These are phyloP conservation scores for Gaillardinia entomophila DNA, from an alignment of 805 yeast genomes.

Conservation along the genomic window DNA sequence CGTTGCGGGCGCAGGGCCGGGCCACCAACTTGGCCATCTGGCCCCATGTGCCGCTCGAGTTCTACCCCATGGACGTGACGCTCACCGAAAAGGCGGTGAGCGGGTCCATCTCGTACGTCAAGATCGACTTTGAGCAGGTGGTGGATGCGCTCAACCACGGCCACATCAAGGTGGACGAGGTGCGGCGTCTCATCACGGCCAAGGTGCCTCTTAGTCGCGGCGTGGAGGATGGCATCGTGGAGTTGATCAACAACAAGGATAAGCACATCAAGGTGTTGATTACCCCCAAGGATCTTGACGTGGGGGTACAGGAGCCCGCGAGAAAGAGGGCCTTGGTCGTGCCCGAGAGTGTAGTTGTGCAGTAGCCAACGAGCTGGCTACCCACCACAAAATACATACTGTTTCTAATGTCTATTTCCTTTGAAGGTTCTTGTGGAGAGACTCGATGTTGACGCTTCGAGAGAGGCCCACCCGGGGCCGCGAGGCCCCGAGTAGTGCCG, in stretches of 20 bases:
- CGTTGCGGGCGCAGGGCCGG: slow-evolving; percentile 1
- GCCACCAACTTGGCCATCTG: slow-evolving; percentile 3
- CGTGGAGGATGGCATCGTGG: not conserved
- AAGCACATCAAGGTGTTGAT: slow-evolving; percentile 2
- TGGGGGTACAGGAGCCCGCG: too few relatives aligned
- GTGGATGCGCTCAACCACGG: slow-evolving; percentile 1
- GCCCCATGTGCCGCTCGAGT: slow-evolving; percentile 1
- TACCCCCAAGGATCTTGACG: not conserved
- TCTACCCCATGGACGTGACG: slow-evolving; percentile 3
- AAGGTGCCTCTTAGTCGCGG: slow-evolving; percentile 1
- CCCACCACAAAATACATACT: too few relatives aligned
- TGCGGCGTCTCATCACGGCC: not conserved
- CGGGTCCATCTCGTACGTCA: slow-evolving; percentile 2
- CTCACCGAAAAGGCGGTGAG: slow-evolving; percentile 1
- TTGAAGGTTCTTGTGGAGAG: not conserved
- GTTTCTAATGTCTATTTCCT: not conserved
- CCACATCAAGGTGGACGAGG: slow-evolving; percentile 1
- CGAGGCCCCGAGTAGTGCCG: too few relatives aligned
- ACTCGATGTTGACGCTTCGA: not conserved
- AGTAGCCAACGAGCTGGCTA: too few relatives aligned
- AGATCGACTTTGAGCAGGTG: slow-evolving; percentile 2
- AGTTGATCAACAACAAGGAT: slow-evolving; percentile 2
- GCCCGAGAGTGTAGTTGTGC: too few relatives aligned
- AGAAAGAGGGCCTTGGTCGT: too few relatives aligned
- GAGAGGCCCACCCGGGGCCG: not conserved